phyloP scores from a whole-genome alignment of 352 stramenopile species.

The Phytophthora foliorum region DNA sequence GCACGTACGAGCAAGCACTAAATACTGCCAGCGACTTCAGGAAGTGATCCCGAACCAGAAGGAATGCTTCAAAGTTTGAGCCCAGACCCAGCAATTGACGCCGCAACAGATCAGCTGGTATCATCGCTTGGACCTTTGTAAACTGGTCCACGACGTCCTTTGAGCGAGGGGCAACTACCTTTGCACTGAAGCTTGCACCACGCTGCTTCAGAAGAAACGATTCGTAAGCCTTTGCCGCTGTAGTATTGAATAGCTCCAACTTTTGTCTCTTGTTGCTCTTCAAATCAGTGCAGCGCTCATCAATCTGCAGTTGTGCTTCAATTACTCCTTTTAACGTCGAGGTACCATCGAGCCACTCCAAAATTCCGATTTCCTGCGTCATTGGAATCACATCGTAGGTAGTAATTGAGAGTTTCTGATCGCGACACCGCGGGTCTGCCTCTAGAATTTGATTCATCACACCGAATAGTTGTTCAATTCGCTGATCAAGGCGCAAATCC shows the following conservation, averaged over 20 bases:
- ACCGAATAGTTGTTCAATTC: conserved; percentile 93
- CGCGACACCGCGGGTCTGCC: conserved; percentile 67
- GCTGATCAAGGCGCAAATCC: conserved; percentile 92
- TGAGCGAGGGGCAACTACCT: conserved; percentile 62
- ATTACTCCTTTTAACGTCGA: conserved; percentile 84
- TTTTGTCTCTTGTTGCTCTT: conserved; percentile 78
- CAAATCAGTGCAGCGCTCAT: conserved; percentile 64
- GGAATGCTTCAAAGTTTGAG: conserved; percentile 82
- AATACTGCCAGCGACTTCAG: conserved; percentile 86
- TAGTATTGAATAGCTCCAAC: conserved; percentile 83
- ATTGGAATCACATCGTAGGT: conserved; percentile 93
- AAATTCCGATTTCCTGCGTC: conserved; percentile 85
- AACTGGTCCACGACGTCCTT: conserved; percentile 68
- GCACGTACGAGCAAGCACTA: conserved; percentile 88
- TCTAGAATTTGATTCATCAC: conserved; percentile 93
- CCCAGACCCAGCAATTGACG: conserved; percentile 78
- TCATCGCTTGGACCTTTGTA: conserved; percentile 61
- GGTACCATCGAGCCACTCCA: conserved; percentile 87
- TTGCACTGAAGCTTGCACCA: conserved; percentile 72
- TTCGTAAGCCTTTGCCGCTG: conserved; percentile 76
- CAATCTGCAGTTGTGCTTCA: conserved; percentile 74
- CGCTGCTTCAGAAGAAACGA: conserved; percentile 80
- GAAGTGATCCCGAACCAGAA: conserved; percentile 88
- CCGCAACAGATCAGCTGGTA: conserved; percentile 83
- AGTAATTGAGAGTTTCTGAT: conserved; percentile 65